Evolutionary conservation across 768 basidiomycete genomes (phyloP).

Genomic region (Leccinum longicurvipes): DNA sequence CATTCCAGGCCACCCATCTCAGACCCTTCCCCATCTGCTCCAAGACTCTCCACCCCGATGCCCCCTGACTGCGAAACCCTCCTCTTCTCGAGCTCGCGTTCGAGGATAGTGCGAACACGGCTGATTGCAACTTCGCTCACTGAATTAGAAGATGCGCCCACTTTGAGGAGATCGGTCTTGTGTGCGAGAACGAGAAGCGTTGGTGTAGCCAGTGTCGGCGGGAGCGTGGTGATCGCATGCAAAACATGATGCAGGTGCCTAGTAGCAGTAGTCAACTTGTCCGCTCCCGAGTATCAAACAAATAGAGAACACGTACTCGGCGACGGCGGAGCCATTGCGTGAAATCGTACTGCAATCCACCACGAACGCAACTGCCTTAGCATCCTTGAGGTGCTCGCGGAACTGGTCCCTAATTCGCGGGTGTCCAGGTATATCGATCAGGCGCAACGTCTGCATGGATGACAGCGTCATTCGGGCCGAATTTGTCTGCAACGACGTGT

Average conservation of each 20-base stretch:
- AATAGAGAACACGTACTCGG: conserved; percentile 60
- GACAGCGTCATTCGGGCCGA: conserved; percentile 44
- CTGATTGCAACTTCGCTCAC: conserved; percentile 53
- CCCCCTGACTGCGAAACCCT: conserved; percentile 59
- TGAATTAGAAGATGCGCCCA: conserved; percentile 32
- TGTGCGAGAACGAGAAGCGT: conserved; percentile 68
- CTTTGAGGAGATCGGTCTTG: conserved; percentile 70
- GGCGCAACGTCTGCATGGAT: conserved; percentile 43
- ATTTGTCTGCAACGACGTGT: conserved; percentile 78
- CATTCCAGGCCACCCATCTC: conserved; percentile 79
- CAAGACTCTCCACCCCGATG: conserved; percentile 70
- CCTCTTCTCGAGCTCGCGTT: conserved; percentile 82
- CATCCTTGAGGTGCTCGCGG: conserved; percentile 55
- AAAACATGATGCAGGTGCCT: conserved; percentile 76
- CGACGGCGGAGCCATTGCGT: conserved; percentile 68
- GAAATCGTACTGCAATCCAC: conserved; percentile 79
- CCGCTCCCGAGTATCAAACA: background rate
- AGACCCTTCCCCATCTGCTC: conserved; percentile 59
- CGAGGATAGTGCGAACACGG: conserved; percentile 73
- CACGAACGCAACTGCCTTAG: conserved; percentile 71
- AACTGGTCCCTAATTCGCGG: conserved; percentile 76
- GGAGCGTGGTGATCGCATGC: conserved; percentile 66
- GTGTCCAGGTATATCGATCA: conserved; percentile 84
- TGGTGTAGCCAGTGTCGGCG: conserved; percentile 64
- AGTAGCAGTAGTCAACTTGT: conserved; percentile 2